Conservation (phyloP, 1,284 basidiomycete genomes). For the Pseudozyma pruni region DNA sequence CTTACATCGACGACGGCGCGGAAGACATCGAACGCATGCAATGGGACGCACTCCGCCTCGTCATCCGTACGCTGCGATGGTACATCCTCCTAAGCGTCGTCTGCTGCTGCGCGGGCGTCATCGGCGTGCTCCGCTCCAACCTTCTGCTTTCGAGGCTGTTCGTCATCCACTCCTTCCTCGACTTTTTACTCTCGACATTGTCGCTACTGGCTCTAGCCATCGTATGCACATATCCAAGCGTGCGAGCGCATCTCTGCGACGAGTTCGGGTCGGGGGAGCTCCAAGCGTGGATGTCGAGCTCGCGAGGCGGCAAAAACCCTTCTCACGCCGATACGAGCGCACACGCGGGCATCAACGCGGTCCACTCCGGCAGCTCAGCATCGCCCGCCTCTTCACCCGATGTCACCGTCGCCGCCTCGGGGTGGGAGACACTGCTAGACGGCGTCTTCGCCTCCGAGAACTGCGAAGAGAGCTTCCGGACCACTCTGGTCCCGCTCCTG, state of each 20-base stretch:
- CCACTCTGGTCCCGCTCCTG: conserved; percentile 41
- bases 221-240: conserved; percentile 48
- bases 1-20: conserved; percentile 30
- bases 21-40: conserved; percentile 49
- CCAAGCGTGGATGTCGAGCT: conserved; percentile 26
- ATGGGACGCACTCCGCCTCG: conserved; percentile 47
- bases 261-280: conserved; percentile 44
- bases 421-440: conserved; percentile 50
- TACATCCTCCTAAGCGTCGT: conserved; percentile 43
- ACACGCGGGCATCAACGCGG: not conserved
- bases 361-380: not conserved
- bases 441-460: conserved; percentile 48
- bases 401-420: conserved; percentile 23
- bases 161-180: conserved; percentile 55
- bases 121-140: conserved; percentile 44
- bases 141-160: conserved; percentile 50
- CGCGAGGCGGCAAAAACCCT: not conserved
- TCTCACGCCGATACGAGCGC: not conserved
- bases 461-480: conserved; percentile 52
- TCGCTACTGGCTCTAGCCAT: conserved; percentile 49
- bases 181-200: conserved; percentile 52
- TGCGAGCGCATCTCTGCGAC: conserved; percentile 53
- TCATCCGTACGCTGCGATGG: conserved; percentile 35
- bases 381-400: conserved; percentile 2
- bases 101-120: conserved; percentile 43